Conservation (phyloP, 2,329 filamentous ascomycete genomes). For the Phyllosticta paracitricarpa region DNA sequence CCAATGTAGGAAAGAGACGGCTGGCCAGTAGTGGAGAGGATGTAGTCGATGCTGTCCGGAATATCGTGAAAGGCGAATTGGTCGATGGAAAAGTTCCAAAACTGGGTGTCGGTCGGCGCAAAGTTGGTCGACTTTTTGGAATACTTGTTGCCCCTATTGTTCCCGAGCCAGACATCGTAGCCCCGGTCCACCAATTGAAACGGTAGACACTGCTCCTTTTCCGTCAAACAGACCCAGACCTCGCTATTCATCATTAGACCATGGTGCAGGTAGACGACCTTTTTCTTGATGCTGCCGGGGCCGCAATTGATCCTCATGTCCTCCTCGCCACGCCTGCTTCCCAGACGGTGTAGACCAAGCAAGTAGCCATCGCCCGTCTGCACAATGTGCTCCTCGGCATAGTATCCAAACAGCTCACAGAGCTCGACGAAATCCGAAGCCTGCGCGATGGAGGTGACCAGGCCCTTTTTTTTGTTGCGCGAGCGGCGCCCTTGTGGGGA, state of each 20-base stretch:
- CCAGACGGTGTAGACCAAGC: conserved; percentile 77
- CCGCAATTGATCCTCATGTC: conserved; percentile 67
- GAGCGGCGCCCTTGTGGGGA: conserved; percentile 59
- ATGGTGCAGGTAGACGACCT: conserved; percentile 88
- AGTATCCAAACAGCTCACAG: conserved; percentile 84
- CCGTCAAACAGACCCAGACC: conserved; percentile 91
- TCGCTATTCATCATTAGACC: conserved; percentile 98
- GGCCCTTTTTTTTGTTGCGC: conserved; percentile 59
- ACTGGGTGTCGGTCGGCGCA: conserved; percentile 64
- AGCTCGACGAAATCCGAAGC: conserved; percentile 89
- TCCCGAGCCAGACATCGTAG: conserved; percentile 96
- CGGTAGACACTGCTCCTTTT: conserved; percentile 74
- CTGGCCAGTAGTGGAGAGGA: conserved; percentile 73
- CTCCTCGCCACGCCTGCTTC: conserved; percentile 74
- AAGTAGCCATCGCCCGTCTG: conserved; percentile 92
- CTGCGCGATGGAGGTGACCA: conserved; percentile 70
- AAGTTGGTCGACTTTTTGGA: conserved; percentile 81
- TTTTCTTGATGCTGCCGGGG: conserved; percentile 59
- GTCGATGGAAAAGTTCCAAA: conserved; percentile 98
- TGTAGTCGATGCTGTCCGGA: conserved; percentile 85
- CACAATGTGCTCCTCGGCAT: conserved; percentile 90
- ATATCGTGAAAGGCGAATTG: conserved; percentile 98
- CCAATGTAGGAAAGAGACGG: conserved; percentile 88
- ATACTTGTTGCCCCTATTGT: conserved; percentile 98
- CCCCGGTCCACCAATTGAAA: conserved; percentile 83